phyloP scores from a whole-genome alignment of 495 filamentous ascomycete species.

The Xylaria castorea region DNA sequence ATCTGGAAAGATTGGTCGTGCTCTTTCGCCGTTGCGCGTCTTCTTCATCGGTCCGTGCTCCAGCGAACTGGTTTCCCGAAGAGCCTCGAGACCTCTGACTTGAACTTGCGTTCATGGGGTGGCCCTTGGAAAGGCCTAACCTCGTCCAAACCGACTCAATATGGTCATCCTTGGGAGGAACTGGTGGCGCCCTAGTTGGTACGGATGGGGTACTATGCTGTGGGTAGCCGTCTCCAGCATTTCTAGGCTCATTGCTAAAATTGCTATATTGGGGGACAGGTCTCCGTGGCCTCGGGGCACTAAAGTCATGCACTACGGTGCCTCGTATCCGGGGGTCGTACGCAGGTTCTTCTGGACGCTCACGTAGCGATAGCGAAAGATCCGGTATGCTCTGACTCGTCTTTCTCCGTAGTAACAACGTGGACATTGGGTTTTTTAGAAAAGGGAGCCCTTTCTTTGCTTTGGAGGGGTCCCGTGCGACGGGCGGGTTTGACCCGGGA shows the following conservation, averaged over 20 bases:
- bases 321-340: conserved; percentile 88
- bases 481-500: conserved; percentile 66
- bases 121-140: conserved; percentile 40
- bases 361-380: conserved; percentile 56
- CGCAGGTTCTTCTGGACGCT: conserved; percentile 37
- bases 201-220: conserved; percentile 30
- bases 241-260: conserved; percentile 27
- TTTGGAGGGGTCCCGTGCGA: conserved; percentile 63
- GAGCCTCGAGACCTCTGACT: conserved; percentile 33
- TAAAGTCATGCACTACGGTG: conserved; percentile 89
- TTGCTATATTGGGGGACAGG: conserved; percentile 42
- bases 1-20: conserved; percentile 42
- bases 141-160: conserved; percentile 38
- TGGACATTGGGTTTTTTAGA: conserved; percentile 58
- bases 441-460: conserved; percentile 58
- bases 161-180: conserved; percentile 47
- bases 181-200: conserved; percentile 37
- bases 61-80: conserved; percentile 27
- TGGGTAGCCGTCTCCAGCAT: conserved; percentile 26
- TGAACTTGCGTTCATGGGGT: conserved; percentile 32
- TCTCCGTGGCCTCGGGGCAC: conserved; percentile 73
- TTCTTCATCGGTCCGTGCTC: conserved; percentile 23
- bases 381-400: conserved; percentile 52
- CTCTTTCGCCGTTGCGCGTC: conserved; percentile 45
- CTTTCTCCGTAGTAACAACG: conserved; percentile 50